Conservation (phyloP, 2,329 filamentous ascomycete species). For the Fusarium humuli region DNA sequence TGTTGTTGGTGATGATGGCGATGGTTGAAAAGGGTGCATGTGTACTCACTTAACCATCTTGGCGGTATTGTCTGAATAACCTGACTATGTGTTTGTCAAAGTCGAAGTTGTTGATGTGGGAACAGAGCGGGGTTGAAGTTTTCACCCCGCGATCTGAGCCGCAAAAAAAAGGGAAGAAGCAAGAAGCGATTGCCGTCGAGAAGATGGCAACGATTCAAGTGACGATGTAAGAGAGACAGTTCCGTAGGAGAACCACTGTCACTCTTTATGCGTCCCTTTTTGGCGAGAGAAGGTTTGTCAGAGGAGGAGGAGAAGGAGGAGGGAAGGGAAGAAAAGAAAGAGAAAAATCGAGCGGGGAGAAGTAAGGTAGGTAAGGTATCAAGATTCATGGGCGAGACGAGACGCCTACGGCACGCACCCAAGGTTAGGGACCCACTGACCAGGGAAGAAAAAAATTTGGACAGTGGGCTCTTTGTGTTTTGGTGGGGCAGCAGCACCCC, state of each 20-base stretch:
- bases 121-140: constrained; percentile 61
- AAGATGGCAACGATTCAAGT: constrained; percentile 47
- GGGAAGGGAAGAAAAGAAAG: constrained; percentile 37
- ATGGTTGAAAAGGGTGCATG: constrained; percentile 11
- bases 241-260: constrained; percentile 52
- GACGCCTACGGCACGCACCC: constrained; percentile 27
- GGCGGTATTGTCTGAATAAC: constrained; percentile 75
- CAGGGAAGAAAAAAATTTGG: constrained; percentile 45
- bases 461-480: constrained; percentile 32
- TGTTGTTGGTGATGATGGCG: constrained; percentile 1
- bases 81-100: constrained; percentile 53
- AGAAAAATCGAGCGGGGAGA: constrained; percentile 47
- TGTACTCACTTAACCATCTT: constrained; percentile 99
- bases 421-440: constrained; percentile 20
- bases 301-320: constrained; percentile 27
- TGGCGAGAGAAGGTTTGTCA: constrained; percentile 41
- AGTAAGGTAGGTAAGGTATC: constrained; percentile 37
- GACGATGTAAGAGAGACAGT: constrained; percentile 55
- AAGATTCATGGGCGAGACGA: constrained; percentile 42
- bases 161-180: constrained; percentile 41
- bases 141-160: constrained; percentile 55
- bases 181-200: constrained; percentile 46
- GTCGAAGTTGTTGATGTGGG: constrained; percentile 52
- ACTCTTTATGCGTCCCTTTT: constrained; percentile 55
- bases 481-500: constrained; percentile 34